phyloP scores from a whole-genome alignment of 257 asterid species.

The Primulina tabacum region DNA sequence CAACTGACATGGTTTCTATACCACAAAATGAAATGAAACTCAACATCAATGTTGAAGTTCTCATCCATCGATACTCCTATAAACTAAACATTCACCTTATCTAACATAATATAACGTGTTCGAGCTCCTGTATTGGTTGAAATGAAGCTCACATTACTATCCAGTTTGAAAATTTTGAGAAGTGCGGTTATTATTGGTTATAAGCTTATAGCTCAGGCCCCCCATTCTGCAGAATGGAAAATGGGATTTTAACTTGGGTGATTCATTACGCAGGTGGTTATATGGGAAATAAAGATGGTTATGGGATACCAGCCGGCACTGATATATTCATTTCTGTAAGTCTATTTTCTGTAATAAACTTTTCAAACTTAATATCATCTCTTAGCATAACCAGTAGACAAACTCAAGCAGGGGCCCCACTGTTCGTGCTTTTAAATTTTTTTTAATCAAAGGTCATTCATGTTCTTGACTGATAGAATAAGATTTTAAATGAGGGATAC shows the following conservation, averaged over 20 bases:
- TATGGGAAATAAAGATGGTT: constrained; percentile 67
- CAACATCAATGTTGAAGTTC: background rate
- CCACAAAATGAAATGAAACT: background rate
- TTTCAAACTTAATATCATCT: background rate
- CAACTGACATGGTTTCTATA: background rate
- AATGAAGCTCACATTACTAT: background rate
- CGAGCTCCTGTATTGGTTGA: background rate
- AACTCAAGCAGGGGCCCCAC: background rate
- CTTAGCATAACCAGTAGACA: background rate
- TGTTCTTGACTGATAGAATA: background rate
- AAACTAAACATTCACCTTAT: background rate
- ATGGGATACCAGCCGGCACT: constrained; percentile 78
- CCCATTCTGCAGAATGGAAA: too few species aligned
- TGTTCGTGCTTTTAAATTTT: background rate
- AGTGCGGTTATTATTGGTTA: background rate
- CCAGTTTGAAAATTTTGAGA: background rate
- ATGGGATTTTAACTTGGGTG: background rate
- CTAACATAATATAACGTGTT: background rate
- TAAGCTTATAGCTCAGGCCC: too few species aligned
- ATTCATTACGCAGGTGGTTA: constrained; percentile 60
- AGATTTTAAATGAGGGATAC: background rate
- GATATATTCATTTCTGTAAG: constrained; percentile 85
- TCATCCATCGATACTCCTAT: background rate
- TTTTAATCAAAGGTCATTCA: background rate
- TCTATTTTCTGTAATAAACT: background rate